phyloP scores from a whole-genome alignment of 2,329 filamentous ascomycete species.

The Colletotrichum sp. region DNA sequence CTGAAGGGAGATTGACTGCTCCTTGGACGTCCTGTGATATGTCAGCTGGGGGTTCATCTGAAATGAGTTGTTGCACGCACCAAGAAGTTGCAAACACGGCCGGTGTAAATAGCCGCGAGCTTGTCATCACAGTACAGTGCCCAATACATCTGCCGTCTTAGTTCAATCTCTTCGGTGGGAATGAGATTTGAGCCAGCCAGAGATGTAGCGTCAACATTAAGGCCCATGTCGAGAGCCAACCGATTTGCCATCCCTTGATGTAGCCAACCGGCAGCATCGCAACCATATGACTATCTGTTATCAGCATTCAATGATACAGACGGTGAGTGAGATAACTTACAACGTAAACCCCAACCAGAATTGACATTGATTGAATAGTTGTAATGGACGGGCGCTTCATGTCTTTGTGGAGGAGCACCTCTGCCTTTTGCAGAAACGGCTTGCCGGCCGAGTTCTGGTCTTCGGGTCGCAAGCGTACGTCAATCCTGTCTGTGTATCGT shows the following conservation, averaged over 20 bases:
- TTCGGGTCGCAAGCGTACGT: slow-evolving; percentile 32
- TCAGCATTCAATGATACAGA: neutral
- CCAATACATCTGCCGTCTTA: slow-evolving; percentile 41
- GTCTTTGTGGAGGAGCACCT: slow-evolving; percentile 24
- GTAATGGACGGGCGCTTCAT: slow-evolving; percentile 35
- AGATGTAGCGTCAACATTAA: slow-evolving; percentile 36
- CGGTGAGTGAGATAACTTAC: neutral
- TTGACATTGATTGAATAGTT: slow-evolving; percentile 38
- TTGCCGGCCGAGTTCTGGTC: slow-evolving; percentile 38
- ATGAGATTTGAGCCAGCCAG: slow-evolving; percentile 29
- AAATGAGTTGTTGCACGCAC: slow-evolving; percentile 23
- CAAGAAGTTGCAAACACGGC: slow-evolving; percentile 38
- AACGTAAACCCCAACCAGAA: slow-evolving; percentile 34
- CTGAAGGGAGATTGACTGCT: slow-evolving; percentile 30
- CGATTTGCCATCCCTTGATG: slow-evolving; percentile 41
- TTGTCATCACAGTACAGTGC: slow-evolving; percentile 40
- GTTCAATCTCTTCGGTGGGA: slow-evolving; percentile 30
- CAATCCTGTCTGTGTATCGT: slow-evolving; percentile 34
- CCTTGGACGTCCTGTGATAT: slow-evolving; percentile 31
- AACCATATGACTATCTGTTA: slow-evolving; percentile 31
- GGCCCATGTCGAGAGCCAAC: slow-evolving; percentile 40
- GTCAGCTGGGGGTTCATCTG: neutral
- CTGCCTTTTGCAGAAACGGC: slow-evolving; percentile 32
- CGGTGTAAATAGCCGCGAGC: slow-evolving; percentile 36
- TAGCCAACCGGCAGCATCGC: slow-evolving; percentile 39